Base-by-base conservation (phyloP, 257 asterid genomes). In the Solanum ossicruentum region DNA sequence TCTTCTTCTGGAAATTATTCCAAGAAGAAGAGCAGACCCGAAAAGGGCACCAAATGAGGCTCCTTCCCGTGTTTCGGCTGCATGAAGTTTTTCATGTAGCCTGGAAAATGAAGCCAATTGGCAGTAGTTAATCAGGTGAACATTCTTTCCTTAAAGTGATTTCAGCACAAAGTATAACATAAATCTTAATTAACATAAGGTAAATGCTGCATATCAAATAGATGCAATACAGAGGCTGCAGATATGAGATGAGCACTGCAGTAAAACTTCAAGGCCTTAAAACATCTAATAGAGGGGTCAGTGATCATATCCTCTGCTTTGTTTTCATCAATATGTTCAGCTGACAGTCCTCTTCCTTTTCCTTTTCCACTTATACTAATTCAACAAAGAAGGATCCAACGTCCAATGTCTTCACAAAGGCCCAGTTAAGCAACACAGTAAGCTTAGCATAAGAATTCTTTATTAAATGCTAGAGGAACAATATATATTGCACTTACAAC, bases 1-100 rank as follows among this genome's bases (percentile, higher is more conserved):
- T 88, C 95, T 92, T 87, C 95, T 89, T 79, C 96, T 92, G 83
- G 98, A 95, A 84, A 95, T 86, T 61, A 94, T 92, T 72, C 98
- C 98, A 85, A 95, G 92, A 84, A 88, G 92, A 87, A 95, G 97
- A 47, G 93, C 95, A 83, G 93, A 84, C 72, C 97, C 94, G 86
- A 95, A 95, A 85, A 95, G 98, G 81, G 93, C 89, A 58, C 90
- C 92, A 89, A 95, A 95, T 54, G 98, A 94, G 82, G 98, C 94
- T 57, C 99, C 99, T 91, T 91, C 98, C 51, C 99, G 93, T 70
- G 88, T 90, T 90, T 94, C 98, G 67, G 94, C 82, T 83, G 90
- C 85, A 13, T 93, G 93, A 81, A 88, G 88, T 90, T 92, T 95
- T 70, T 86, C 94, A 88, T 95, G 99, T 87, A 95, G 92, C 92